Conservation (phyloP, 257 asterid species). For the Solanum chmielewskii region DNA sequence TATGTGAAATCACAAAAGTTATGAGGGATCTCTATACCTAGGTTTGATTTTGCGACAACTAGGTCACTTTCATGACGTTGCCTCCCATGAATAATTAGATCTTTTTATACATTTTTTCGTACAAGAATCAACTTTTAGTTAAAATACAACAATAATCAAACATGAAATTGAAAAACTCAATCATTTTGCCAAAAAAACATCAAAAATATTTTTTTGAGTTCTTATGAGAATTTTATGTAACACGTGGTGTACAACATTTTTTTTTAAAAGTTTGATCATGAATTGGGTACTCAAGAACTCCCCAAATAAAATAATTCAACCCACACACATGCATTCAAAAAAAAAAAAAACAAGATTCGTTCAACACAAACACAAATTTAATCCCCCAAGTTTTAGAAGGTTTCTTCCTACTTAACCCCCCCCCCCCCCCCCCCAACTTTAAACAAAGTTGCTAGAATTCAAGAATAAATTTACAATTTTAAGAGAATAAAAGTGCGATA, state of each 20-base stretch:
- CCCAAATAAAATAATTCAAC: neutral
- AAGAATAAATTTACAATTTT: too few species aligned
- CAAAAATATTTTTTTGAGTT: neutral
- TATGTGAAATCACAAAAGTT: neutral
- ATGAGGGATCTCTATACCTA: neutral
- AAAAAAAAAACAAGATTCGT: neutral
- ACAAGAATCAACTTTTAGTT: neutral
- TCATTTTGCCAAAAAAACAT: neutral
- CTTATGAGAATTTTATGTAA: neutral
- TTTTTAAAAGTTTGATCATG: neutral
- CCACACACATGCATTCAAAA: neutral
- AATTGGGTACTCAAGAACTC: neutral
- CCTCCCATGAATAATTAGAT: neutral
- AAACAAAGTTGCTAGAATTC: too few species aligned
- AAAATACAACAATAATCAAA: neutral
- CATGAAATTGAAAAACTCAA: neutral
- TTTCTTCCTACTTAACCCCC: too few species aligned
- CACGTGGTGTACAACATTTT: neutral
- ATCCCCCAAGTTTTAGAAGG: too few species aligned
- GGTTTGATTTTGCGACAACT: too few species aligned
- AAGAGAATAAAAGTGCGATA: too few species aligned
- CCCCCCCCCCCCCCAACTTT: too few species aligned
- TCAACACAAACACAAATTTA: neutral
- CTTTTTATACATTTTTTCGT: too few species aligned
- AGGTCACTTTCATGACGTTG: neutral